Evolutionary conservation across 345 rosid species (phyloP).

Genomic region (Dovyalis caffra): DNA sequence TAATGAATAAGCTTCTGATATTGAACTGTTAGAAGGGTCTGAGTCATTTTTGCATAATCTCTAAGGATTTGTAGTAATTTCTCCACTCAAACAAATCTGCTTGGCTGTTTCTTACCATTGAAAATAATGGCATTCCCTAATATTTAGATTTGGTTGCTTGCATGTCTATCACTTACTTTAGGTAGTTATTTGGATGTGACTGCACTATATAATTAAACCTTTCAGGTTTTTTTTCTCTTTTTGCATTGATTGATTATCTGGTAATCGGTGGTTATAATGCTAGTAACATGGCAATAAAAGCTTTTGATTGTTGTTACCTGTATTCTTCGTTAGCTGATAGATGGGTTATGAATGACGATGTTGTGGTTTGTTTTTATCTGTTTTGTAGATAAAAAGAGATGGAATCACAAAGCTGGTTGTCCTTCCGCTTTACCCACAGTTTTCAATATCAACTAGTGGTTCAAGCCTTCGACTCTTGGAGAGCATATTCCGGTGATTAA

Average conservation of each 20-base stretch:
- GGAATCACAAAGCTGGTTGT: conserved; percentile 91
- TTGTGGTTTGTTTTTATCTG: neutral
- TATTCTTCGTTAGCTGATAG: neutral
- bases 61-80: neutral
- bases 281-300: too few relatives aligned
- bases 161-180: too few relatives aligned
- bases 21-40: neutral
- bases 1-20: neutral
- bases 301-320: neutral
- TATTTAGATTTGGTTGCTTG: too few relatives aligned
- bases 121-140: neutral
- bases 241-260: too few relatives aligned
- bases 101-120: neutral
- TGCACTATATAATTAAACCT: too few relatives aligned
- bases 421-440: conserved; percentile 97
- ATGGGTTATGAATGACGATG: neutral
- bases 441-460: conserved; percentile 98
- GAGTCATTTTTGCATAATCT: neutral
- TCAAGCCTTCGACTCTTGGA: conserved; percentile 97
- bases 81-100: neutral
- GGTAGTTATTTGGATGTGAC: too few relatives aligned
- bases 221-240: too few relatives aligned
- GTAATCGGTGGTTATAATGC: too few relatives aligned
- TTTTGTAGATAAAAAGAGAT: conserved; percentile 77
- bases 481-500: conserved; percentile 74